A percentile compares a stretch with the other conserved stretches of the same genome.
These are phyloP conservation scores for Perkinsus marinus DNA, from an alignment of 169 alveolate genomes.

Conservation along the genomic window DNA sequence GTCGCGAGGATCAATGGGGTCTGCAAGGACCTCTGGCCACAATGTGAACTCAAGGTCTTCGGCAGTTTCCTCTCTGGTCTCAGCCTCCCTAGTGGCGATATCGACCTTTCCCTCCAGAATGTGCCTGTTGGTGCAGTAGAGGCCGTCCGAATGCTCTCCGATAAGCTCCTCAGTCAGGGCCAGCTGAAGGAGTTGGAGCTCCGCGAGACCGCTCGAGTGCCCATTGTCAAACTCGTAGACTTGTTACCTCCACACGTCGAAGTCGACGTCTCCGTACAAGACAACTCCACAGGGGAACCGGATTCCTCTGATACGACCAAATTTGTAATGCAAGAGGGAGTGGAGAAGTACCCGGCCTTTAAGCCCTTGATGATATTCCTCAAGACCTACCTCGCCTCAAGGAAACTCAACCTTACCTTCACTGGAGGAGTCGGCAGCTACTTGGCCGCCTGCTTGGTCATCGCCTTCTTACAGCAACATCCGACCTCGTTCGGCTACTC, in stretches of 20 bases:
- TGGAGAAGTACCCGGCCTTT: conserved; percentile 11
- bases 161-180: conserved; percentile 19
- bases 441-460: conserved; percentile 16
- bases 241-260: conserved; percentile 14
- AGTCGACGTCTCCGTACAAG: conserved; percentile 24
- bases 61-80: conserved; percentile 29
- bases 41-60: conserved; percentile 21
- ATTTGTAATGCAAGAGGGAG: conserved; percentile 14
- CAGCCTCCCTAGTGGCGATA: conserved; percentile 22
- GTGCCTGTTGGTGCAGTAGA: conserved; percentile 21
- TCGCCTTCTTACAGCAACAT: conserved; percentile 26
- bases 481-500: conserved; percentile 19
- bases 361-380: conserved; percentile 18
- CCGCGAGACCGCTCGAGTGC: conserved; percentile 26
- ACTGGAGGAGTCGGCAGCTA: conserved; percentile 28
- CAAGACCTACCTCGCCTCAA: conserved; percentile 9
- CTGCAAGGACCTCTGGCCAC: conserved; percentile 30
- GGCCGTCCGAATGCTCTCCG: conserved; percentile 11
- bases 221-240: conserved; percentile 23
- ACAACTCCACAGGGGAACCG: conserved; percentile 7
- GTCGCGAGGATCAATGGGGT: neutral
- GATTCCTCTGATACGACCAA: conserved; percentile 19
- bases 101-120: conserved; percentile 21
- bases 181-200: conserved; percentile 10
- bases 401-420: conserved; percentile 26